Base-by-base conservation (phyloP, 139 green algal genomes). In the Chlorella sp. region DNA sequence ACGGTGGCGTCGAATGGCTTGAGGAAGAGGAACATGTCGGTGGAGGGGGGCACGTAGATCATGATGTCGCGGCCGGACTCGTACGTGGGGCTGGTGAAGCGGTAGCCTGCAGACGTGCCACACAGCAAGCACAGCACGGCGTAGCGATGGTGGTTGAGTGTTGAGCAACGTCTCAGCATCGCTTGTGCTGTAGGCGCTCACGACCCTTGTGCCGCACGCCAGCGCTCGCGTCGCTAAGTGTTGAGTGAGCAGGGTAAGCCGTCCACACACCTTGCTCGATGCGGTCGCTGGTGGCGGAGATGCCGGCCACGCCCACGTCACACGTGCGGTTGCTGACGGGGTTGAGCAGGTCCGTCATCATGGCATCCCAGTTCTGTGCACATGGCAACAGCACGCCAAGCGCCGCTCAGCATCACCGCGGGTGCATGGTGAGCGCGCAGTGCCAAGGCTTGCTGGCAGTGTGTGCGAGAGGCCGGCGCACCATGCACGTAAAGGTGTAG, bases 401-500 rank as follows among this genome's bases (percentile, higher is more conserved):
- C n/a, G n/a, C n/a, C n/a, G n/a, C n/a, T n/a, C n/a, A n/a, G n/a
- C n/a, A n/a, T n/a, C n/a, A n/a, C n/a, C n/a, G n/a, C n/a, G n/a
- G n/a, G n/a, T n/a, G n/a, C n/a, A n/a, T n/a, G n/a, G n/a, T n/a
- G n/a, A n/a, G n/a, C n/a, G n/a, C n/a, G n/a, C n/a, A n/a, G n/a
- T n/a, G n/a, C n/a, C n/a, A n/a, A n/a, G n/a, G n/a, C n/a, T n/a
- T n/a, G n/a, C n/a, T n/a, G n/a, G n/a, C n/a, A n/a, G n/a, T n/a
- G n/a, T n/a, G n/a, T n/a, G n/a, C n/a, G n/a, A n/a, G n/a, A n/a
- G n/a, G n/a, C n/a, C n/a, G n/a, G 14, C 60, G 60, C 60, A 66
- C 60, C 60, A 66, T 35, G 60, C 60, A 66, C 3, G 60, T 66
- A 17, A 66, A 66, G 60, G 60, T 66, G 60, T 66, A 66, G 60